phyloP scores from a whole-genome alignment of 345 rosid species.

The Iberis pinnata region DNA sequence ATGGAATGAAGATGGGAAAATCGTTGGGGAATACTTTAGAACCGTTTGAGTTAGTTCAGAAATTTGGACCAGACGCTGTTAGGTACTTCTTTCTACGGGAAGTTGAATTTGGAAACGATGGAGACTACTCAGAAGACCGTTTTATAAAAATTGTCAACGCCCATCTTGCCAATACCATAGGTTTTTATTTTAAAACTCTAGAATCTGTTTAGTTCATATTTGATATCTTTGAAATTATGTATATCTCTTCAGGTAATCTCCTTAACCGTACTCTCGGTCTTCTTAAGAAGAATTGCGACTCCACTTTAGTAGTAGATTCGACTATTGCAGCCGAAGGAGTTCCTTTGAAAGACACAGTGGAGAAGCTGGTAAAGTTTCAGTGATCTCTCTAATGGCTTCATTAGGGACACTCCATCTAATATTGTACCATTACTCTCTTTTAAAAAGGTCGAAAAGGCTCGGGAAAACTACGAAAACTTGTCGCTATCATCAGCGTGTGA shows the following conservation, averaged over 20 bases:
- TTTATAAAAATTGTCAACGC: constrained; percentile 79
- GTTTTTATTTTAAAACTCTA: no score
- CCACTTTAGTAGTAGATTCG: constrained; percentile 72
- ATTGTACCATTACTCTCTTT: constrained; percentile 1
- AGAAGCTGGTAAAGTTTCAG: constrained; percentile 46
- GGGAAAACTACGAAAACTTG: constrained; percentile 53
- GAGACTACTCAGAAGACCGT: constrained; percentile 92
- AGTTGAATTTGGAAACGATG: constrained; percentile 91
- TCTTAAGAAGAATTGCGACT: constrained; percentile 74
- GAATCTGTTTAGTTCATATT: no score
- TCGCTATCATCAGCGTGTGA: constrained; percentile 76
- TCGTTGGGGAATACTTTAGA: constrained; percentile 87
- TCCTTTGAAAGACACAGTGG: constrained; percentile 56
- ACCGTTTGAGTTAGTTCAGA: constrained; percentile 70
- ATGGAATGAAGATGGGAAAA: constrained; percentile 98
- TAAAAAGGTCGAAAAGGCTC: constrained; percentile 59
- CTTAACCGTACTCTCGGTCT: constrained; percentile 93
- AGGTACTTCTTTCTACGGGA: constrained; percentile 86
- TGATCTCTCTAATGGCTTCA: constrained; percentile 1
- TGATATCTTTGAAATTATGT: background rate
- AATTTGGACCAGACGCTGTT: constrained; percentile 84
- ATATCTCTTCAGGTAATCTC: constrained; percentile 63
- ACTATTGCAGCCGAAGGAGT: constrained; percentile 57
- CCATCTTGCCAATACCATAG: constrained; percentile 91
- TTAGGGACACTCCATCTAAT: background rate